Percentiles rank a stretch among this genome's conserved stretches.
These are phyloP conservation scores for Clarireedia hainanense DNA, from an alignment of 2,329 filamentous ascomycete genomes.

Conservation along the genomic window DNA sequence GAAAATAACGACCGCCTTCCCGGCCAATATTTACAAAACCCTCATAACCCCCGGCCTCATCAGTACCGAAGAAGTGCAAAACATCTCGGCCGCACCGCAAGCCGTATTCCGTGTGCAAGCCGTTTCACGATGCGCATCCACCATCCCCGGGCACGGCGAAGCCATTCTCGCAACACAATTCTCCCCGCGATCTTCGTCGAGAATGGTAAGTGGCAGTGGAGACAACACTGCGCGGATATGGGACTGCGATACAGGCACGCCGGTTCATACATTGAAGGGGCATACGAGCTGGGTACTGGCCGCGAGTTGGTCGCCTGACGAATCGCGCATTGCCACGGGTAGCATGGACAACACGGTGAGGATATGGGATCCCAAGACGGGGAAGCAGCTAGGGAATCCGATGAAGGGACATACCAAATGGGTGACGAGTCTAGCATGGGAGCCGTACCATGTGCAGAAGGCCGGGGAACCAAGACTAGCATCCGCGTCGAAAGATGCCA, in stretches of 20 bases:
- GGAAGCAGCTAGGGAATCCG: slow-evolving; percentile 58
- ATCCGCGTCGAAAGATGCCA: slow-evolving; percentile 83
- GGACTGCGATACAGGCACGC: slow-evolving; percentile 91
- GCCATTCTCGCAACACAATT: slow-evolving; percentile 83
- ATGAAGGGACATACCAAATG: slow-evolving; percentile 85
- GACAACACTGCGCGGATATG: slow-evolving; percentile 88
- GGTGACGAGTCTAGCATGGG: slow-evolving; percentile 83
- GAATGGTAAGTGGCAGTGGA: slow-evolving; percentile 81
- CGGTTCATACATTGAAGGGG: slow-evolving; percentile 75
- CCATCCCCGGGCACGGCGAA: slow-evolving; percentile 85
- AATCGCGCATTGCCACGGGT: slow-evolving; percentile 72
- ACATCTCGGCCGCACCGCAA: slow-evolving; percentile 64
- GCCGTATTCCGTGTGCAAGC: slow-evolving; percentile 90
- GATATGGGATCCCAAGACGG: slow-evolving; percentile 79
- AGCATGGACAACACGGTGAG: slow-evolving; percentile 91
- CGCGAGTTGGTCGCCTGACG: slow-evolving; percentile 82
- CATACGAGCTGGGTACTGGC: slow-evolving; percentile 87
- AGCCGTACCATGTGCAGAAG: slow-evolving; percentile 80
- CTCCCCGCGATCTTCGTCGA: slow-evolving; percentile 67
- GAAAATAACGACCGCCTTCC: slow-evolving; percentile 34
- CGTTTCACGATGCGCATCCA: slow-evolving; percentile 81
- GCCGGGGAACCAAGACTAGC: slow-evolving; percentile 70
- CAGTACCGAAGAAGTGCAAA: slow-evolving; percentile 31
- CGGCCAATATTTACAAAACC: slow-evolving; percentile 37
- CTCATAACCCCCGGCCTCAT: slow-evolving; percentile 33